Evolutionary conservation across 257 asterid genomes (phyloP), one percentile per base, ranked within the genome.

Genomic region (Catharanthus roseus): DNA sequence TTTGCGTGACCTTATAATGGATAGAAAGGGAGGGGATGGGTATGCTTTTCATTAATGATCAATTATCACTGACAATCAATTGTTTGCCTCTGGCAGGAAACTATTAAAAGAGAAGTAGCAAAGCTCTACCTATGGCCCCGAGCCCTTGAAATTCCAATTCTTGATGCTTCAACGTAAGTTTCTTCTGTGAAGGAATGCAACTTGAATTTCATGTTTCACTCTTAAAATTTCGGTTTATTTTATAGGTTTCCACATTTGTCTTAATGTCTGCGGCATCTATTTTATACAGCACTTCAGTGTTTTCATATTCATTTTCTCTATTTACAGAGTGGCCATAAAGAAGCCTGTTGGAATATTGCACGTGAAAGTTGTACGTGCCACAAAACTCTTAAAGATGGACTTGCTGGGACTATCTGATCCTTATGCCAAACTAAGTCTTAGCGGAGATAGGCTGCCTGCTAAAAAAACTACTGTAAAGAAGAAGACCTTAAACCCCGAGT

Each of bases 321-420:
- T 23, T 74, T 68, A 39, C 85, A 91, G 97, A 64, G 82, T 88
- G 78, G 85, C 89, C 36, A 38, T 82, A 55, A 83, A 77, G 88
- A 89, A 90, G 85, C 96, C 98, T 0, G 95, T 92, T 10, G 98
- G 96, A 29, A 88, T 92, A 77, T 81, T 92, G 82, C 96, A 88
- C 18, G 96, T 92, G 53, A 89, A 81, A 82, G 96, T 92, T 26
- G 61, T 92, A 42, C 81, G 90, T 39, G 98, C 96, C 74, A 76
- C 38, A 42, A 92, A 92, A 84, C 96, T 92, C 77, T 78, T 89
- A 82, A 92, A 92, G 85, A 90, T 71, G 96, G 98, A 92, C 77
- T 72, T 92, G 24, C 90, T 92, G 10, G 98, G 96, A 73, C 82
- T 85, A 33, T 89, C 98, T 9, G 96, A 92, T 88, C 98, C 98